Conservation (phyloP, 441 rosid species). For the Jatropha podagrica region DNA sequence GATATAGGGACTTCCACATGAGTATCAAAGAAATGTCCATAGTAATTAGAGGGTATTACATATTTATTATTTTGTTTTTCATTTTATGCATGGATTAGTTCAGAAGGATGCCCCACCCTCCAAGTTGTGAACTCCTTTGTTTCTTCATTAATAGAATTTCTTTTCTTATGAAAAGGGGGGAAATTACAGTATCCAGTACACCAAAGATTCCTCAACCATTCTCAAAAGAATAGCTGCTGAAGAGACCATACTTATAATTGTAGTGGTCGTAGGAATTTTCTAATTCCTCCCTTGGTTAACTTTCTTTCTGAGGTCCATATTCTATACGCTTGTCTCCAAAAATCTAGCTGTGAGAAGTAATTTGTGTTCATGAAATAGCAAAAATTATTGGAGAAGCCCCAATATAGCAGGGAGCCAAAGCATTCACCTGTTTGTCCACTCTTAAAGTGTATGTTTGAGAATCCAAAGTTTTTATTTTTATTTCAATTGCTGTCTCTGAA, state of each 20-base stretch:
- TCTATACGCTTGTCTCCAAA: not conserved
- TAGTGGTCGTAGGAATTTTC: not conserved
- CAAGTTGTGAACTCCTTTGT: not conserved
- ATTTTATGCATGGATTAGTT: not conserved
- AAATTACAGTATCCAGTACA: not conserved
- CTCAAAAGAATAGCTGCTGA: not conserved
- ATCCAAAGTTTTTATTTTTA: conserved; percentile 89
- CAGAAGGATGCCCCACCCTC: not conserved
- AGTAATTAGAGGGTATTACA: not conserved
- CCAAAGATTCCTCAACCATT: not conserved
- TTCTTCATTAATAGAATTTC: not conserved
- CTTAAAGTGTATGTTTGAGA: conserved; percentile 83
- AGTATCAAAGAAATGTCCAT: not conserved
- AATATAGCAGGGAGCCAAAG: conserved; percentile 3
- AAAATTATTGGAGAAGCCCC: not conserved
- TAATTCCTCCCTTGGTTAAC: not conserved
- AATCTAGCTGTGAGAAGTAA: not conserved
- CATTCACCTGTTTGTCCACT: conserved; percentile 85
- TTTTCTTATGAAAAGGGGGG: too few relatives aligned
- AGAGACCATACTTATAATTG: not conserved
- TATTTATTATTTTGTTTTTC: not conserved
- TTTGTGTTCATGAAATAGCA: conserved; percentile 1
- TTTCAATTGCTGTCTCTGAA: conserved; percentile 72
- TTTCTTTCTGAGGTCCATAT: not conserved
- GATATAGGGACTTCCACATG: not conserved